Evolutionary conservation across 495 filamentous ascomycete species (phyloP).

Genomic region (Collariella sp.): DNA sequence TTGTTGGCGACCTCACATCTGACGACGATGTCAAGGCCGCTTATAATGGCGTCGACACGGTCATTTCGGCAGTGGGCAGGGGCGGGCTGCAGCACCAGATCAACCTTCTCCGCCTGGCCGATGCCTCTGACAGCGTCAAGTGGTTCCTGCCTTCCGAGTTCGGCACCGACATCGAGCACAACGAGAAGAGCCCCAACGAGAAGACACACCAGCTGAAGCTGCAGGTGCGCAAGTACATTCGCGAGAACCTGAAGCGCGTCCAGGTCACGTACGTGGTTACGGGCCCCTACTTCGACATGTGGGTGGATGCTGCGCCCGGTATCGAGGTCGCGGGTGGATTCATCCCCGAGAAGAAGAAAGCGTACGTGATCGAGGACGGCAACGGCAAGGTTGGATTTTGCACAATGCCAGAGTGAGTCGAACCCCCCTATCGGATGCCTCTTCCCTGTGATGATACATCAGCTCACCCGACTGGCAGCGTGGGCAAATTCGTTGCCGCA

Average conservation of each 20-base stretch:
- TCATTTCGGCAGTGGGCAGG: slow-evolving; percentile 57
- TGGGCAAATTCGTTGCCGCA: slow-evolving; percentile 55
- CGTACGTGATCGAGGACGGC: slow-evolving; percentile 51
- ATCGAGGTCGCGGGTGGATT: slow-evolving; percentile 42
- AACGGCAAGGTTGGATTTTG: slow-evolving; percentile 53
- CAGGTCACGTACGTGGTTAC: slow-evolving; percentile 61
- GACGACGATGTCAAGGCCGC: slow-evolving; percentile 44
- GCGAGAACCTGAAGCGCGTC: slow-evolving; percentile 42
- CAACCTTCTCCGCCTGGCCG: slow-evolving; percentile 49
- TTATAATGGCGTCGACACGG: slow-evolving; percentile 54
- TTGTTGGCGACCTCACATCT: slow-evolving; percentile 52
- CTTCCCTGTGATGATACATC: not conserved
- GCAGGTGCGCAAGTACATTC: slow-evolving; percentile 51
- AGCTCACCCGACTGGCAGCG: slow-evolving; percentile 34
- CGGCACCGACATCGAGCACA: slow-evolving; percentile 66
- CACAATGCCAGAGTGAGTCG: slow-evolving; percentile 57
- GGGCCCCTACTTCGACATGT: slow-evolving; percentile 62
- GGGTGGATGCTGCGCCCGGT: slow-evolving; percentile 36
- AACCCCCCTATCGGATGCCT: not conserved
- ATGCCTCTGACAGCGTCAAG: slow-evolving; percentile 45
- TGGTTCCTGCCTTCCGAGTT: slow-evolving; percentile 68
- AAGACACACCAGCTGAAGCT: slow-evolving; percentile 65
- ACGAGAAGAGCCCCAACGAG: slow-evolving; percentile 46
- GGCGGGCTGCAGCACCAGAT: slow-evolving; percentile 50
- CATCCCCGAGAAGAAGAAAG: slow-evolving; percentile 46